Conservation (phyloP, 2,329 filamentous ascomycete genomes). For the Alternaria infectoria region DNA sequence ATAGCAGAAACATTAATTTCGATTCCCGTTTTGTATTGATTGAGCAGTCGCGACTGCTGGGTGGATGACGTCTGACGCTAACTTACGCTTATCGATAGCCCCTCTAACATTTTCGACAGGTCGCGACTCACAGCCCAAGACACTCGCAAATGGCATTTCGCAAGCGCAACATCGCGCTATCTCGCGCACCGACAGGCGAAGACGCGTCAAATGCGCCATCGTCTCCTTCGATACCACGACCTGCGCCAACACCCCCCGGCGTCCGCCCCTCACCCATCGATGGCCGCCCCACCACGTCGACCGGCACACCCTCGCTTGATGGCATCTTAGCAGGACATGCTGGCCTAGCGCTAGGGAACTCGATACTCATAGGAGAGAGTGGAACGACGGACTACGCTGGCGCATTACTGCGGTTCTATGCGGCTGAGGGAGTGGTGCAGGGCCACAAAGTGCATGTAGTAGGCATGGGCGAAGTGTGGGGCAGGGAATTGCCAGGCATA, state of each 20-base stretch:
- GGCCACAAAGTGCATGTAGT: conserved; percentile 88
- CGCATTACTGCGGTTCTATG: conserved; percentile 83
- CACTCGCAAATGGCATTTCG: conserved; percentile 67
- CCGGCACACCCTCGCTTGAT: conserved; percentile 86
- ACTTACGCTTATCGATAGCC: conserved; percentile 12
- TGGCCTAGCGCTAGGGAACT: conserved; percentile 81
- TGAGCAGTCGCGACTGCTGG: background rate
- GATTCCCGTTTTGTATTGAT: background rate
- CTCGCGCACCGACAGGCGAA: conserved; percentile 40
- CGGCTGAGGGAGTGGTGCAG: conserved; percentile 90
- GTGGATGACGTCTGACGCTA: background rate
- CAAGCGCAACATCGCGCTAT: conserved; percentile 68
- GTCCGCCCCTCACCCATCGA: conserved; percentile 87
- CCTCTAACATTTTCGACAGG: conserved; percentile 15
- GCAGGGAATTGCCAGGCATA: conserved; percentile 80
- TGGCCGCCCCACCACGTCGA: conserved; percentile 87
- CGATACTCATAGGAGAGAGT: conserved; percentile 81
- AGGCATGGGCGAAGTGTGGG: conserved; percentile 80
- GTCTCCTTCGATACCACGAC: conserved; percentile 15
- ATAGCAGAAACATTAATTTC: background rate
- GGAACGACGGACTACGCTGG: conserved; percentile 95
- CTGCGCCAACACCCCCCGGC: conserved; percentile 48
- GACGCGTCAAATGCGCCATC: conserved; percentile 20
- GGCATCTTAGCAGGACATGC: conserved; percentile 83
- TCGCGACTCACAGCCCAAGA: conserved; percentile 8